phyloP scores from a whole-genome alignment of 305 asterid species.

The Rubia balearica region DNA sequence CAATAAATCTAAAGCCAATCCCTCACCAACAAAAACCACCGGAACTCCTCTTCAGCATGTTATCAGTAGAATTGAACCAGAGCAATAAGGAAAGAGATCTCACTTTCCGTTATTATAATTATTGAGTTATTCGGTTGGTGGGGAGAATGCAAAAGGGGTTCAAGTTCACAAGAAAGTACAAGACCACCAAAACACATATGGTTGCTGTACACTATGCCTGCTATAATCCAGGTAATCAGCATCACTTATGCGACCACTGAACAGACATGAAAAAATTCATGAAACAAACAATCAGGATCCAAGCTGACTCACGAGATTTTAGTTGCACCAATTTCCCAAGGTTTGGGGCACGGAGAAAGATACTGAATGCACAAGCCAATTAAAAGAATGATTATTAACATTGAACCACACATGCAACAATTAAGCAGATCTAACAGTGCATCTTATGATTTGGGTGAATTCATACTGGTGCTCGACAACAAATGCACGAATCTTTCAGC shows the following conservation, averaged over 20 bases:
- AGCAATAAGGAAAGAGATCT: too few species aligned
- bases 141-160: too few species aligned
- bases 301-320: background rate
- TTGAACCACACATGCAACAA: conserved; percentile 1
- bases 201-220: background rate
- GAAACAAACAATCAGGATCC: conserved; percentile 8
- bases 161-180: background rate
- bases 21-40: too few species aligned
- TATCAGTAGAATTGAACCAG: too few species aligned
- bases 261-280: background rate
- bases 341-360: background rate
- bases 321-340: background rate
- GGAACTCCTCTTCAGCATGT: too few species aligned
- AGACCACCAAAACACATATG: background rate
- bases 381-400: background rate
- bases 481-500: background rate
- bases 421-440: background rate
- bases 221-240: background rate
- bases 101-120: too few species aligned
- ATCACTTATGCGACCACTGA: background rate
- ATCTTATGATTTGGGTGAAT: background rate
- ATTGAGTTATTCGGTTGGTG: too few species aligned
- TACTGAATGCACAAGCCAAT: background rate
- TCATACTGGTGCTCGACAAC: background rate
- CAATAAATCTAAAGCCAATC: background rate